phyloP scores from a whole-genome alignment of 2,329 filamentous ascomycete genomes.

The Xylaria sp. region DNA sequence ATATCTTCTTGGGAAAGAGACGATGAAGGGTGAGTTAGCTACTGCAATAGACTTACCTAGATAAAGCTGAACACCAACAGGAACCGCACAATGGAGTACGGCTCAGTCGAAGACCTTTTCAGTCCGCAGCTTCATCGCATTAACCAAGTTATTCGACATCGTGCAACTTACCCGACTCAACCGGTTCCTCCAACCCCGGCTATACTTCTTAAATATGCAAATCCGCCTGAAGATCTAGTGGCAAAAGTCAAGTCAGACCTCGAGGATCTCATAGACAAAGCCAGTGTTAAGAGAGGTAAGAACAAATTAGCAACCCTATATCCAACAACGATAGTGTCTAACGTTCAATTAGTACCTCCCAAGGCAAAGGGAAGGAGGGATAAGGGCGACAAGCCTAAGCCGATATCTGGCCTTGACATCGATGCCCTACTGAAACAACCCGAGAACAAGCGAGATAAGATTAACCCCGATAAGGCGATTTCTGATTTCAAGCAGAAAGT shows the following conservation, averaged over 20 bases:
- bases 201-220: slow-evolving; percentile 73
- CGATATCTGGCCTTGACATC: slow-evolving; percentile 87
- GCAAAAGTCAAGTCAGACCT: slow-evolving; percentile 62
- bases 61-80: slow-evolving; percentile 33
- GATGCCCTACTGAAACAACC: slow-evolving; percentile 68
- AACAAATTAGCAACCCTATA: neutral
- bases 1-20: slow-evolving; percentile 73
- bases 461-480: slow-evolving; percentile 74
- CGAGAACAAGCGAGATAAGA: slow-evolving; percentile 43
- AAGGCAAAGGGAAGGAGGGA: slow-evolving; percentile 77
- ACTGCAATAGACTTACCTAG: neutral
- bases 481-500: slow-evolving; percentile 89
- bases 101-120: slow-evolving; percentile 79
- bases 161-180: slow-evolving; percentile 75
- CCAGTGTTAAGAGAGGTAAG: slow-evolving; percentile 82
- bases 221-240: slow-evolving; percentile 71
- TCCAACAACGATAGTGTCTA: slow-evolving; percentile 32
- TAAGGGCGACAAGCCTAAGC: slow-evolving; percentile 69
- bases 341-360: slow-evolving; percentile 66
- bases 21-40: slow-evolving; percentile 68
- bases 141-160: slow-evolving; percentile 81
- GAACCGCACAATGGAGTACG: slow-evolving; percentile 64
- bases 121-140: slow-evolving; percentile 88
- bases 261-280: slow-evolving; percentile 67
- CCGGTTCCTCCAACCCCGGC: slow-evolving; percentile 66